These are phyloP conservation scores for Solanum hybrid DNA, from an alignment of 305 asterid genomes.

Conservation along the genomic window DNA sequence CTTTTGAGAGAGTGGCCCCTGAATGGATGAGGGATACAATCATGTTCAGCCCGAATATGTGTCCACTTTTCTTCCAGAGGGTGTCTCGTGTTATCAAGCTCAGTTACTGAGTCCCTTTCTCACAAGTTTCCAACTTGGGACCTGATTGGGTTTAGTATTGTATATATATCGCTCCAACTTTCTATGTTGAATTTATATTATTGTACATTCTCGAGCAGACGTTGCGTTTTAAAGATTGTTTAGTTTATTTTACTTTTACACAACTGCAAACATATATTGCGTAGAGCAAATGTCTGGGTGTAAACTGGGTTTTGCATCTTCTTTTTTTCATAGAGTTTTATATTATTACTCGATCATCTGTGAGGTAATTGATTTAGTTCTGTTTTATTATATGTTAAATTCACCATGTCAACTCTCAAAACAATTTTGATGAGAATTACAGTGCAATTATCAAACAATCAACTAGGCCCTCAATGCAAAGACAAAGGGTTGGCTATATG, in stretches of 20 bases:
- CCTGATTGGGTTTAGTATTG: neutral
- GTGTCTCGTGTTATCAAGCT: constrained; percentile 44
- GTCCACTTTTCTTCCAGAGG: constrained; percentile 53
- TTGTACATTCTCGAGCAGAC: neutral
- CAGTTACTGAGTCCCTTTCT: neutral
- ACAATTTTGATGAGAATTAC: neutral
- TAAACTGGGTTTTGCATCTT: neutral
- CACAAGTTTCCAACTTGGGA: neutral
- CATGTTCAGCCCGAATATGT: constrained; percentile 63
- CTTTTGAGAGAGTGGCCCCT: constrained; percentile 73
- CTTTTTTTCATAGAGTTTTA: neutral
- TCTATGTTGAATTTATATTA: neutral
- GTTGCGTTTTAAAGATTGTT: neutral
- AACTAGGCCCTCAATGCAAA: neutral
- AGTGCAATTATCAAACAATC: neutral
- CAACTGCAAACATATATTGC: neutral
- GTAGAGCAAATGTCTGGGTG: neutral
- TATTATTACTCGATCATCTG: neutral
- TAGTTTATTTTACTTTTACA: neutral
- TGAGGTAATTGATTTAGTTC: neutral
- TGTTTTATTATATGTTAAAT: neutral
- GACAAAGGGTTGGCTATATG: neutral
- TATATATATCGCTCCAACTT: neutral
- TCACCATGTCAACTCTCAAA: neutral
- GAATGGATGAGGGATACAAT: constrained; percentile 81